phyloP scores from a whole-genome alignment of 371 early-diverging fungal species.

The Nematocida minor region DNA sequence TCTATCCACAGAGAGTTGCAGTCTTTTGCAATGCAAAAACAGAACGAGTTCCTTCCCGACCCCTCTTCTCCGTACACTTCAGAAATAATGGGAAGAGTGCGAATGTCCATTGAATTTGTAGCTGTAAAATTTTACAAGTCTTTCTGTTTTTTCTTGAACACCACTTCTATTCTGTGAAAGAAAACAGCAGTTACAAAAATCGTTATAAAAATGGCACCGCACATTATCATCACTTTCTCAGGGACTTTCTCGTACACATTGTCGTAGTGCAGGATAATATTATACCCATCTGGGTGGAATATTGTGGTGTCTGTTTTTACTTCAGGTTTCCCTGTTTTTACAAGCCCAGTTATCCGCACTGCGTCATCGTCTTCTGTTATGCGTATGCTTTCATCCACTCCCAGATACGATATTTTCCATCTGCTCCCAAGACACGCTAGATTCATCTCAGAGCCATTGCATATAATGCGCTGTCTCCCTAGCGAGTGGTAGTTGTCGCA shows the following conservation, averaged over 20 bases:
- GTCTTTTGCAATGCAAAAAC: not conserved
- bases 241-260: slow-evolving; percentile 4
- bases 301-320: not conserved
- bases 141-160: not conserved
- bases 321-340: not conserved
- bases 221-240: slow-evolving; percentile 13
- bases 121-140: not conserved
- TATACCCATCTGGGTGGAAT: slow-evolving; percentile 11
- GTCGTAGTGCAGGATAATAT: slow-evolving; percentile 24
- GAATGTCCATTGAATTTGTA: slow-evolving; percentile 20
- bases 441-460: slow-evolving; percentile 36
- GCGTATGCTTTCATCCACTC: slow-evolving; percentile 1
- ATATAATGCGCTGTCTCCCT: not conserved
- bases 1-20: slow-evolving; percentile 32
- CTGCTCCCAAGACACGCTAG: slow-evolving; percentile 6
- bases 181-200: not conserved
- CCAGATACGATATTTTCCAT: slow-evolving; percentile 50
- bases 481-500: slow-evolving; percentile 34
- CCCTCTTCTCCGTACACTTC: slow-evolving; percentile 27
- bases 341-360: slow-evolving; percentile 1
- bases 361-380: not conserved
- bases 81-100: slow-evolving; percentile 11
- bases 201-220: not conserved
- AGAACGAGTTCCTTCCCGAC: slow-evolving; percentile 2
- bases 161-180: not conserved